Evolutionary conservation across 2,329 filamentous ascomycete genomes (phyloP), one percentile per base, ranked within the genome.

Genomic region (Penicillium digitatum): DNA sequence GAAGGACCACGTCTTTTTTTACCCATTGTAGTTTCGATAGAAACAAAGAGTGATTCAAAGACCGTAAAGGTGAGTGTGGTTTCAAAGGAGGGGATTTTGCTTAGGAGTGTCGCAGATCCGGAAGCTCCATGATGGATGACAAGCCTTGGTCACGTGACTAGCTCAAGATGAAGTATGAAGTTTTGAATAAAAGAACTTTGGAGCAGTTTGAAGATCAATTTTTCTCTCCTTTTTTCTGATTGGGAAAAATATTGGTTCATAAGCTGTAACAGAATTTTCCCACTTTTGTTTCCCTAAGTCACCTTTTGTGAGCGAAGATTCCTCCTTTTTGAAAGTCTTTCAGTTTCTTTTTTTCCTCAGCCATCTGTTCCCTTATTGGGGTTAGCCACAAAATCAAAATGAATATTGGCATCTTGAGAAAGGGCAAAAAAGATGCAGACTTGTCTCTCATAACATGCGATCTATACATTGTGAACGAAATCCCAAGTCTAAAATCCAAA

Each of bases 1-100:
- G 92, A 86, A 60, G 90, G 89, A 63, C 86, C 85, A 74, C 90
- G 88, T 83, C 90, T 93, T 80, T 94, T 95, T 78, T 95, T 96
- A 66, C 87, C 88, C 87, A 94, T 93, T 57, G 69, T 78, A 72
- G 61, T 5, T 18, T 40, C 16, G 6, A 22, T 20, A 2, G 18
- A 22, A 14, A 12, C 14, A 24, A 8, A 20, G 20, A 26, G 14
- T 8, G 2, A 9, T 26, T 31, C 0, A n/a, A 26, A 49, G 38
- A 5, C 8, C 1, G 11, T 1, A 35, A 14, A 14, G 5, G 12
- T 20, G 31, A 12, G 34, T 29, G 43, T 29, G n/a, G 22, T 39
- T 48, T 37, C 10, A 8, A n/a, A 29, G n/a, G 20, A 39, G 29
- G 24, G 27, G 22, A 22, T 10, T 32, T 48, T 18, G 44, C 2